These are phyloP conservation scores for Botrytis squamosa DNA, from an alignment of 2,329 filamentous ascomycete genomes.

Conservation along the genomic window DNA sequence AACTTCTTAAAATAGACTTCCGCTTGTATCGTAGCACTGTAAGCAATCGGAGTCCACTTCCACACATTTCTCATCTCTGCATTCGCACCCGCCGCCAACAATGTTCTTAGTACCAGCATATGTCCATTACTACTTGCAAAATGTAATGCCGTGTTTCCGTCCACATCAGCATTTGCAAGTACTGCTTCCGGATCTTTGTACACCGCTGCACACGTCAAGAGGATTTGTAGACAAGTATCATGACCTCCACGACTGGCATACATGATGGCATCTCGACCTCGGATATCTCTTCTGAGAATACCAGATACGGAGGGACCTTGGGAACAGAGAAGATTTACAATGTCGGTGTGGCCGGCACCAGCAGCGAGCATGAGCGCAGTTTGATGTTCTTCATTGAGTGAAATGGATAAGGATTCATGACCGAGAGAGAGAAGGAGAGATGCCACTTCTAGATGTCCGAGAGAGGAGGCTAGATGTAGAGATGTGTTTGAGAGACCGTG, in stretches of 20 bases:
- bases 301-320: constrained; percentile 49
- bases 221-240: constrained; percentile 63
- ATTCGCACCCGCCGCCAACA: constrained; percentile 77
- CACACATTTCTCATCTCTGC: constrained; percentile 69
- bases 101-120: constrained; percentile 70
- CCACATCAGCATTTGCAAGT: constrained; percentile 58
- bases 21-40: constrained; percentile 77
- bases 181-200: constrained; percentile 25
- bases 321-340: constrained; percentile 69
- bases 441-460: constrained; percentile 69
- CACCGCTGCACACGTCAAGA: constrained; percentile 57
- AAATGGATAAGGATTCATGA: constrained; percentile 68
- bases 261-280: constrained; percentile 72
- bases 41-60: constrained; percentile 81
- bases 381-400: constrained; percentile 75
- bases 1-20: constrained; percentile 82
- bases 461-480: constrained; percentile 74
- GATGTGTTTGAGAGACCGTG: constrained; percentile 74
- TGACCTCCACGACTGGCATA: constrained; percentile 59
- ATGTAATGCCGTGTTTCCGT: constrained; percentile 85
- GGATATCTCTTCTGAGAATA: constrained; percentile 57
- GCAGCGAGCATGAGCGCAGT: constrained; percentile 82
- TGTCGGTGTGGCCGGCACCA: constrained; percentile 65
- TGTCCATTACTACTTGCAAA: constrained; percentile 83
- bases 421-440: constrained; percentile 65